phyloP scores from a whole-genome alignment of 2,329 filamentous ascomycete species.

The Bipolaris sorokiniana region DNA sequence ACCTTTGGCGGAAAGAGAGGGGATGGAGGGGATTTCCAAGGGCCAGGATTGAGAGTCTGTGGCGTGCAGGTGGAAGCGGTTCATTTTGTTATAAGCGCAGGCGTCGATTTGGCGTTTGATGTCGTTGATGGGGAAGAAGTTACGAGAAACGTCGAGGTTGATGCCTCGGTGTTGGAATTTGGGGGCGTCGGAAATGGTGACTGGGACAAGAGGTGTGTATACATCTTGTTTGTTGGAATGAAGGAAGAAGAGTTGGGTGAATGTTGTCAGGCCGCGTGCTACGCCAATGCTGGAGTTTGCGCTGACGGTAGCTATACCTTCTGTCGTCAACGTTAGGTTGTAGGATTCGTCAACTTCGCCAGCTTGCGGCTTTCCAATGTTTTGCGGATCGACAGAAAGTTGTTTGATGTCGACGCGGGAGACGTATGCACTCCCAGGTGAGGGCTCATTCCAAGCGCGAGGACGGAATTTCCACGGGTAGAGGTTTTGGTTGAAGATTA shows the following conservation, averaged over 20 bases:
- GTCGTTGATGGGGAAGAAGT: slow-evolving; percentile 70
- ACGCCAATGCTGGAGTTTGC: slow-evolving; percentile 72
- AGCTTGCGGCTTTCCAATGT: slow-evolving; percentile 65
- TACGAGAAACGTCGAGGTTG: slow-evolving; percentile 77
- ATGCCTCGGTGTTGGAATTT: slow-evolving; percentile 78
- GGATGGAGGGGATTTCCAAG: slow-evolving; percentile 76
- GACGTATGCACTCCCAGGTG: slow-evolving; percentile 57
- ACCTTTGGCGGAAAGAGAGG: slow-evolving; percentile 73
- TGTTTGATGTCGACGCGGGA: slow-evolving; percentile 68
- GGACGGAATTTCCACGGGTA: slow-evolving; percentile 80
- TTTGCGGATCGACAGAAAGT: slow-evolving; percentile 59
- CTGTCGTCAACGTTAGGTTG: slow-evolving; percentile 63
- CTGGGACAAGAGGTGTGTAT: slow-evolving; percentile 75
- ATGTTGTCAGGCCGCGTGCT: slow-evolving; percentile 75
- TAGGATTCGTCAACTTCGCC: slow-evolving; percentile 79
- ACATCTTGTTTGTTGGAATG: slow-evolving; percentile 62
- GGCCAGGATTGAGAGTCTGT: slow-evolving; percentile 89
- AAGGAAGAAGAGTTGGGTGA: slow-evolving; percentile 79
- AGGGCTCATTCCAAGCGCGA: slow-evolving; percentile 69
- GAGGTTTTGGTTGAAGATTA: slow-evolving; percentile 71
- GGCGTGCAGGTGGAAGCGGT: slow-evolving; percentile 78
- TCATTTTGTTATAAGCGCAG: slow-evolving; percentile 80
- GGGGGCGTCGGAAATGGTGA: slow-evolving; percentile 74
- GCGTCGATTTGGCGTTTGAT: slow-evolving; percentile 79
- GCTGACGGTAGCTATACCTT: slow-evolving; percentile 67